A percentile compares a stretch with the other conserved stretches of the same genome.
Conservation (phyloP, 164 flowering plant species). For the Cinnamomum micranthum region DNA sequence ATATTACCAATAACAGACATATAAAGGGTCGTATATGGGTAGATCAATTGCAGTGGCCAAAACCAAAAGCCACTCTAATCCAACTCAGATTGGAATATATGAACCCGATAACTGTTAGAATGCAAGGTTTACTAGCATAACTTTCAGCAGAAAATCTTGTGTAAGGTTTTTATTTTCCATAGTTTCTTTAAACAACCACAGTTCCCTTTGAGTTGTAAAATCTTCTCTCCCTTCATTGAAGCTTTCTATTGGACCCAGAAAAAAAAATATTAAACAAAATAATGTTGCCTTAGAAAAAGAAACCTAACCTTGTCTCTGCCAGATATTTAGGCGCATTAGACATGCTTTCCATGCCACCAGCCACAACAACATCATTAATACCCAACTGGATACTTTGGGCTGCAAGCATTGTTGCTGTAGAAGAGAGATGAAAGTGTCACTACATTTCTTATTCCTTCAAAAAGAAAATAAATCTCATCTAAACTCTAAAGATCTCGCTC, state of each 20-base stretch:
- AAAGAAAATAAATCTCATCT: background rate
- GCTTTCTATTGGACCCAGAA: background rate
- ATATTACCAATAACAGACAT: too few relatives aligned
- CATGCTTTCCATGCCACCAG: constrained; percentile 94
- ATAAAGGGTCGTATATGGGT: too few relatives aligned
- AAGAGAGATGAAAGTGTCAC: background rate
- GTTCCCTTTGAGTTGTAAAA: too few relatives aligned
- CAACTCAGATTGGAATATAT: too few relatives aligned
- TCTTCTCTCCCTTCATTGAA: too few relatives aligned
- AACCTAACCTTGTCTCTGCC: constrained; percentile 44
- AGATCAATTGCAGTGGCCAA: too few relatives aligned
- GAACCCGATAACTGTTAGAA: too few relatives aligned
- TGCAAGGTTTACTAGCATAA: too few relatives aligned
- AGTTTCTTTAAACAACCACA: too few relatives aligned
- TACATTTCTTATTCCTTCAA: background rate
- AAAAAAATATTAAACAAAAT: background rate
- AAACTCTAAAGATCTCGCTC: background rate
- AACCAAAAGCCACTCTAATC: too few relatives aligned
- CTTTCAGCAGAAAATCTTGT: too few relatives aligned
- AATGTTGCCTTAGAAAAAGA: background rate
- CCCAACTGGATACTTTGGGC: constrained; percentile 69
- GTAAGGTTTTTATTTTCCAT: too few relatives aligned
- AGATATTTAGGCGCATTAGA: constrained; percentile 78
- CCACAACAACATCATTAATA: constrained; percentile 65
- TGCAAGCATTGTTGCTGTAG: constrained; percentile 67